These are phyloP conservation scores for Trichoderma aggressivum DNA, from an alignment of 2,329 filamentous ascomycete species.

Conservation along the genomic window DNA sequence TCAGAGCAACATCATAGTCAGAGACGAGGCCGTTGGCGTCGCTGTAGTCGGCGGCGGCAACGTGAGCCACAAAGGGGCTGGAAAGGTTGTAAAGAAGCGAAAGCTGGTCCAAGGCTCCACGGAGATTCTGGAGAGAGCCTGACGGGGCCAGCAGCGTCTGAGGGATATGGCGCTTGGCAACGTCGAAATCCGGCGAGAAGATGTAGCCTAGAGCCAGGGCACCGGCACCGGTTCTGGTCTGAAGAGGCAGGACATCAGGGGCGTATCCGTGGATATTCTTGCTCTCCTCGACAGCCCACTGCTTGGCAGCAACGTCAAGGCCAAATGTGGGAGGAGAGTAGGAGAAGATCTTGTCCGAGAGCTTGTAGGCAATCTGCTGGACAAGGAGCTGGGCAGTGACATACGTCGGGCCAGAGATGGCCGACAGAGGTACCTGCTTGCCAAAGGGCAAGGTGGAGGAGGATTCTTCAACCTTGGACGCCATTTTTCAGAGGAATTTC, in stretches of 20 bases:
- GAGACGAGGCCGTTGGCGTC: constrained; percentile 68
- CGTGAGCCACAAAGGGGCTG: constrained; percentile 87
- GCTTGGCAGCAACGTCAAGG: constrained; percentile 75
- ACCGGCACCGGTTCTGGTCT: constrained; percentile 86
- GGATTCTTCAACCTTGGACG: constrained; percentile 30
- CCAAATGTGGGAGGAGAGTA: constrained; percentile 95
- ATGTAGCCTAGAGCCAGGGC: constrained; percentile 92
- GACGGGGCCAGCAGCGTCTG: constrained; percentile 88
- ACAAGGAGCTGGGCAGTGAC: constrained; percentile 89
- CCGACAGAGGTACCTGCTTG: constrained; percentile 50
- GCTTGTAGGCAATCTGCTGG: constrained; percentile 90
- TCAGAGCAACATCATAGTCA: constrained; percentile 79
- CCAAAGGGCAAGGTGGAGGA: constrained; percentile 57
- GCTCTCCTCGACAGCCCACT: constrained; percentile 69
- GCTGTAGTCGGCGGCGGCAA: constrained; percentile 86
- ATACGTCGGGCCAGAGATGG: constrained; percentile 84
- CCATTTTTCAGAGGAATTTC: constrained; percentile 7
- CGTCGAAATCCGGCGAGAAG: constrained; percentile 94
- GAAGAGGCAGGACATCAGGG: constrained; percentile 73
- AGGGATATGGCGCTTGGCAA: constrained; percentile 85
- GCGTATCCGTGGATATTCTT: constrained; percentile 79
- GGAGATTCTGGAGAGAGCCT: constrained; percentile 74
- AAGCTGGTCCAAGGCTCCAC: constrained; percentile 84
- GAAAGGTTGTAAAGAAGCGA: constrained; percentile 87
- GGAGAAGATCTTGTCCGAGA: constrained; percentile 96